phyloP scores from a whole-genome alignment of 805 yeast genomes.

The Lachancea quebecensis region DNA sequence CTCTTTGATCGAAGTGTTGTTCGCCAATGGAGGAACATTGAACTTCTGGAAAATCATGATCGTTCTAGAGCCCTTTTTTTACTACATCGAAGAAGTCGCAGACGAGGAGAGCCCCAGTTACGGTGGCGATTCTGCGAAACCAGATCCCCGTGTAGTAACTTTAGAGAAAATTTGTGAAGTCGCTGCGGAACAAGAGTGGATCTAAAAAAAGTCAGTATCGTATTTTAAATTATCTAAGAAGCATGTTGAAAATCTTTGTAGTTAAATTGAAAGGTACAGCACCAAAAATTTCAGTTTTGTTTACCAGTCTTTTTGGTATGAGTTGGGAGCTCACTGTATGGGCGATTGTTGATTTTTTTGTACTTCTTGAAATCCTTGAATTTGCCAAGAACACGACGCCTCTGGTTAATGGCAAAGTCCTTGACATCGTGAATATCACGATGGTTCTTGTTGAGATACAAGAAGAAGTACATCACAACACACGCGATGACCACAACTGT shows the following conservation, averaged over 20 bases:
- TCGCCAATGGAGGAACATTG: conserved; percentile 25
- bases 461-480: conserved; percentile 57
- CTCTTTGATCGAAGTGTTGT: conserved; percentile 27
- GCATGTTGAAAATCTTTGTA: too few relatives aligned
- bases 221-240: background rate
- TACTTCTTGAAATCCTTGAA: conserved; percentile 31
- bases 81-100: conserved; percentile 31
- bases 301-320: conserved; percentile 25
- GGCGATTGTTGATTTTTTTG: conserved; percentile 31
- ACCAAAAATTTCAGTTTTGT: conserved; percentile 13
- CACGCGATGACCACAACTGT: conserved; percentile 54
- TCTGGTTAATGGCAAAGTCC: conserved; percentile 29
- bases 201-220: conserved; percentile 9
- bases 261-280: background rate
- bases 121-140: conserved; percentile 17
- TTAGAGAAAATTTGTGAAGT: conserved; percentile 32
- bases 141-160: conserved; percentile 33
- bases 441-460: conserved; percentile 47
- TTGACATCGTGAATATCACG: conserved; percentile 45
- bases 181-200: conserved; percentile 34
- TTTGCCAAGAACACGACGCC: conserved; percentile 36
- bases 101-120: conserved; percentile 17
- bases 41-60: conserved; percentile 32
- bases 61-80: conserved; percentile 33
- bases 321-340: conserved; percentile 37